Evolutionary conservation across 345 rosid species (phyloP).

Genomic region (Reutealis trisperma): DNA sequence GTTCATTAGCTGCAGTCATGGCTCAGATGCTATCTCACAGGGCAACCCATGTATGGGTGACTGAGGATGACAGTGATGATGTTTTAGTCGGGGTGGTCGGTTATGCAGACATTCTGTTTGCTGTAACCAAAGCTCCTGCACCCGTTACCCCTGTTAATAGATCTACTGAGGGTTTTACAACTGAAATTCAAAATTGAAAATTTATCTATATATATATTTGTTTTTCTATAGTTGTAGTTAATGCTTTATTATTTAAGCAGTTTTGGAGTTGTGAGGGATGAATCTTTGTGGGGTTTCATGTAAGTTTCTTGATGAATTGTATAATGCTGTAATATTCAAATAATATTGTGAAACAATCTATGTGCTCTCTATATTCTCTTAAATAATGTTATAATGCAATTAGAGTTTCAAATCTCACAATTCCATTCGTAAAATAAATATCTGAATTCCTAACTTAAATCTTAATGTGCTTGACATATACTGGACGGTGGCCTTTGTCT

Average conservation of each 20-base stretch:
- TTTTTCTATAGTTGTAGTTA: neutral
- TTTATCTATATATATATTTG: neutral
- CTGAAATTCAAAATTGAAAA: slow-evolving; percentile 54
- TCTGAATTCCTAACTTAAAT: no score
- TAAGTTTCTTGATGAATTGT: slow-evolving; percentile 10
- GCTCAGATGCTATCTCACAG: slow-evolving; percentile 98
- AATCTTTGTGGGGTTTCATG: neutral
- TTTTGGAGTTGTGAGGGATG: neutral
- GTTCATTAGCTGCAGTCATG: slow-evolving; percentile 95
- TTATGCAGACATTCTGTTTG: slow-evolving; percentile 77
- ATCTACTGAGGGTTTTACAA: slow-evolving; percentile 39
- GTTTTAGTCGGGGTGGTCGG: slow-evolving; percentile 82
- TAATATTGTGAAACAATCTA: neutral
- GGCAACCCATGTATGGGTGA: slow-evolving; percentile 97
- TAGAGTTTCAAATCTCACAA: no score
- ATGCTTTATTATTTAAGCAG: neutral
- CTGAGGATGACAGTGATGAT: slow-evolving; percentile 74
- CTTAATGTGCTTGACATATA: no score
- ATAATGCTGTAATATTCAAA: neutral
- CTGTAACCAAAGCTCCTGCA: slow-evolving; percentile 72
- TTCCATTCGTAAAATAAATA: no score
- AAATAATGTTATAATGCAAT: no score
- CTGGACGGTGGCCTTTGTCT: no score
- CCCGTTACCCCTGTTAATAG: slow-evolving; percentile 37
- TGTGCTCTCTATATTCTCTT: neutral